These are phyloP conservation scores for Teunomyces aglyptinius DNA, from an alignment of 805 yeast species.

Conservation along the genomic window DNA sequence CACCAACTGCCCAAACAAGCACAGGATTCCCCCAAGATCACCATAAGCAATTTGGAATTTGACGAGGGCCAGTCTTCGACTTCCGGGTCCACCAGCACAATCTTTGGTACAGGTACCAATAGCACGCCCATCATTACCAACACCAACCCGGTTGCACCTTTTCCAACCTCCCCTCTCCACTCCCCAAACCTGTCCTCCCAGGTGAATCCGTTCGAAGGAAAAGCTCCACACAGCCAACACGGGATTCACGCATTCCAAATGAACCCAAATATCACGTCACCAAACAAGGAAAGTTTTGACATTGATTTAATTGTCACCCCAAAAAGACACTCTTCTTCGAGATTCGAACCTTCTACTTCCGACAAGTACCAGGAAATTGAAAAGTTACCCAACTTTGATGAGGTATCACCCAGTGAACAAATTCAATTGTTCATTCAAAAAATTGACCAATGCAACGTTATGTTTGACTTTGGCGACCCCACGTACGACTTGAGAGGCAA, in stretches of 20 bases:
- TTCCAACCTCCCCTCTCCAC: constrained; percentile 24
- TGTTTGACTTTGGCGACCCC: constrained; percentile 94
- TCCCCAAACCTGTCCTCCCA: constrained; percentile 11
- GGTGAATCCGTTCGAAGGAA: constrained; percentile 8
- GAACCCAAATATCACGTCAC: constrained; percentile 56
- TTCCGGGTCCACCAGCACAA: constrained; percentile 6
- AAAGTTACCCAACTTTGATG: constrained; percentile 83
- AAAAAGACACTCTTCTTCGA: constrained; percentile 86
- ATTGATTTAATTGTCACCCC: constrained; percentile 78
- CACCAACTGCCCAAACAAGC: constrained; percentile 16
- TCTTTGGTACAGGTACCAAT: constrained; percentile 9
- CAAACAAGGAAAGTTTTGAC: constrained; percentile 64
- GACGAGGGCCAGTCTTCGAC: constrained; percentile 5
- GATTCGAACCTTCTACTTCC: constrained; percentile 72
- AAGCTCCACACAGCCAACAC: constrained; percentile 9
- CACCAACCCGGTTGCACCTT: constrained; percentile 17
- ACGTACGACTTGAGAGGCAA: constrained; percentile 89
- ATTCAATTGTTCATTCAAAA: constrained; percentile 79
- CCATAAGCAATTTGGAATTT: constrained; percentile 15
- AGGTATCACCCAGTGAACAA: constrained; percentile 76
- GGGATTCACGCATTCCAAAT: constrained; percentile 45
- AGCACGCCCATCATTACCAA: constrained; percentile 7
- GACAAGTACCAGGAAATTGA: constrained; percentile 49
- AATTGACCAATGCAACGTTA: constrained; percentile 89
- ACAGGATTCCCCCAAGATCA: constrained; percentile 21